phyloP scores from a whole-genome alignment of 2,329 filamentous ascomycete genomes.

The Cordyceps militaris region DNA sequence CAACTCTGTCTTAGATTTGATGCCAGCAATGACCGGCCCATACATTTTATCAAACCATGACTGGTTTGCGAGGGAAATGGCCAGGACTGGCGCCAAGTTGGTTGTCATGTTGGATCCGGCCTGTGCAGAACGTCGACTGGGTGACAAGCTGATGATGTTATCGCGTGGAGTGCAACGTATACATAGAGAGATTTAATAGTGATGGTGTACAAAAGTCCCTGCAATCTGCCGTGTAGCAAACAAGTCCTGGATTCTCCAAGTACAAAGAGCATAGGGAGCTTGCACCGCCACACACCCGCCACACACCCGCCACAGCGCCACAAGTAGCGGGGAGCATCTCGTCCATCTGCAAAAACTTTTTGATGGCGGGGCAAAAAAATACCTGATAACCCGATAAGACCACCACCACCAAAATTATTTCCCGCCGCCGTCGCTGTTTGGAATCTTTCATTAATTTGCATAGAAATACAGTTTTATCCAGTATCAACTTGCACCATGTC shows the following conservation, averaged over 20 bases:
- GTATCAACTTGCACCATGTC: slow-evolving; percentile 46
- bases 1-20: slow-evolving; percentile 10
- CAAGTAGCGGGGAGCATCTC: not conserved
- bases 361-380: slow-evolving; percentile 10
- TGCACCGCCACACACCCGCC: not conserved
- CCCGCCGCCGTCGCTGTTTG: not conserved
- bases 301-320: slow-evolving; percentile 6
- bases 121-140: too few species aligned
- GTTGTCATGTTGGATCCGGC: not conserved
- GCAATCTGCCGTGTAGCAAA: too few species aligned
- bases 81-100: not conserved
- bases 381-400: slow-evolving; percentile 12
- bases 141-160: not conserved
- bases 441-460: not conserved
- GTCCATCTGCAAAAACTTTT: slow-evolving; percentile 4
- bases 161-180: too few species aligned
- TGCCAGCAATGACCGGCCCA: slow-evolving; percentile 4
- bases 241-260: too few species aligned
- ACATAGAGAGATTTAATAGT: not conserved
- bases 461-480: not conserved
- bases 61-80: slow-evolving; percentile 12
- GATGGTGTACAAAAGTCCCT: not conserved
- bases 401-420: slow-evolving; percentile 5
- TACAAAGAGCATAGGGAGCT: too few species aligned
- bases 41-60: slow-evolving; percentile 15